Base-by-base conservation (phyloP, 1,284 basidiomycete genomes). In the Sporisorium exsertum region DNA sequence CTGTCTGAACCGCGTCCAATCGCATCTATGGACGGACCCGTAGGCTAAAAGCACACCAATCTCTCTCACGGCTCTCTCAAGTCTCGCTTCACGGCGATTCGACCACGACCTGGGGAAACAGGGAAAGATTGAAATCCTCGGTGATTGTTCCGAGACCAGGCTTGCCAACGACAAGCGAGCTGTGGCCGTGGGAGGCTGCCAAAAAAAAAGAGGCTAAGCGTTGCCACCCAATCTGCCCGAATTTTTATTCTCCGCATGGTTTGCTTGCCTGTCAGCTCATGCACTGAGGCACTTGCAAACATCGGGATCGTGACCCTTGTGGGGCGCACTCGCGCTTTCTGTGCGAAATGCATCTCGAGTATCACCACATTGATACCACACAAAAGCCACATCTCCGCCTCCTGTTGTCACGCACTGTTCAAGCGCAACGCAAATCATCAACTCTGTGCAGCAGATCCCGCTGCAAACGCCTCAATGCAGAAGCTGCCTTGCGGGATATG, bases 351-450 rank as follows among this genome's bases (percentile, higher is more conserved):
- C n/a, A n/a, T n/a, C n/a, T n/a, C 29, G 49, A 33, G 29, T 20
- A 51, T 33, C 51, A 35, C 51, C 26, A 26, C 42, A 29, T 55
- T n/a, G 53, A 18, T 32, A 27, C 52, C n/a, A 51, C 32, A 51
- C 35, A 51, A 51, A 29, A 16, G 29, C 32, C n/a, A 16, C n/a
- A n/a, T n/a, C n/a, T 32, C n/a, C 20, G 45, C 45, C 9, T 35
- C 13, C 15, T n/a, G n/a, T n/a, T n/a, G n/a, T n/a, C n/a, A n/a
- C 35, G 35, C 35, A 35, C 35, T 35, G 35, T 10, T 35, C 13
- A 35, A 13, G 45, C 22, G 22, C 45, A 26, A 35, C 35, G 45
- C 45, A 46, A 47, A 47, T 49, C 27, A 49, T 29, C 47, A 29
- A 49, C 43, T 35, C 15, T 40, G 18, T 40, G 37, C 37, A n/a